A percentile compares a stretch with the other conserved stretches of the same genome.
Conservation (phyloP, 2,329 filamentous ascomycete genomes). For the Oidium heveae region DNA sequence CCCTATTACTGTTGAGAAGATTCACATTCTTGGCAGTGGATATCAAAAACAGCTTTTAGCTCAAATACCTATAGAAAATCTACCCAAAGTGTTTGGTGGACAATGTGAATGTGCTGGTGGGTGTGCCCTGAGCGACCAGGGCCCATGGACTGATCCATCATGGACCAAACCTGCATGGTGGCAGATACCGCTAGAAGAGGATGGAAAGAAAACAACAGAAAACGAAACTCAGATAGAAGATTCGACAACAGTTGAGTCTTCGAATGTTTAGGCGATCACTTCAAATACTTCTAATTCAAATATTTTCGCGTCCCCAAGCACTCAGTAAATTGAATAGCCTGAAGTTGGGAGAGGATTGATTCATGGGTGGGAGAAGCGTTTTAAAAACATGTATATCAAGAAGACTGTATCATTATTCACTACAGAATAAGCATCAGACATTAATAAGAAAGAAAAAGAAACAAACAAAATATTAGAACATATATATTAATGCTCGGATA, state of each 20-base stretch:
- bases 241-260: too few relatives aligned
- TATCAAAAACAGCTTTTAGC: slow-evolving; percentile 67
- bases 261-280: too few relatives aligned
- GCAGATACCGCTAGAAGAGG: slow-evolving; percentile 17
- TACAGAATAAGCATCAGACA: too few relatives aligned
- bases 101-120: slow-evolving; percentile 58
- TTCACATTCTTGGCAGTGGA: slow-evolving; percentile 57
- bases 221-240: background rate
- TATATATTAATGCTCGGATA: too few relatives aligned
- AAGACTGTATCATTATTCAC: background rate
- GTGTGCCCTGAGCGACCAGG: slow-evolving; percentile 67
- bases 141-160: slow-evolving; percentile 60
- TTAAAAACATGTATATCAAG: background rate
- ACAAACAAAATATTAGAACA: background rate
- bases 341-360: background rate
- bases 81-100: slow-evolving; percentile 70
- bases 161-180: slow-evolving; percentile 42
- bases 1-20: slow-evolving; percentile 90
- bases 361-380: background rate
- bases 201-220: slow-evolving; percentile 12
- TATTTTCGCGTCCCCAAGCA: background rate
- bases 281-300: too few relatives aligned
- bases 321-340: background rate
- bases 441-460: too few relatives aligned
- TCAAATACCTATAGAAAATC: slow-evolving; percentile 73